Base-by-base conservation (phyloP, 1,284 basidiomycete species). In the Tetrapyrgos nigripes region DNA sequence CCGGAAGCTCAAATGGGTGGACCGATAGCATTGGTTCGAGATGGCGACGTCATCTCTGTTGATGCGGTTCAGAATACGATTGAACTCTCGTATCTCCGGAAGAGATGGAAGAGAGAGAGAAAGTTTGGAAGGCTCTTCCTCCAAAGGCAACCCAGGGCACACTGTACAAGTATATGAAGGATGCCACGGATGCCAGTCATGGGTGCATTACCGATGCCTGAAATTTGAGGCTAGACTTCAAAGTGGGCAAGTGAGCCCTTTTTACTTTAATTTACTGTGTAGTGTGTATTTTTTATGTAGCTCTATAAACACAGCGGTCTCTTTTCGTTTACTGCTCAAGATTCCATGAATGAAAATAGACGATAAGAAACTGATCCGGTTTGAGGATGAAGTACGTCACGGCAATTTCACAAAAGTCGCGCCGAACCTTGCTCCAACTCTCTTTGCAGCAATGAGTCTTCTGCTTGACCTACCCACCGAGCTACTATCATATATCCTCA, bases 1-100 rank as follows among this genome's bases (percentile, higher is more conserved):
- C 92, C 92, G 40, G 94, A 96, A 73, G 94, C 94, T 5, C 92
- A 93, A 68, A 87, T 89, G 28, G 95, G 95, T 37, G 95, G 95
- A 1, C 93, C 94, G 5, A 97, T 97, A 69, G 95, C 92, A 10
- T 84, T 97, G 23, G 91, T 97, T 4, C 74, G 85, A 62, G 94
- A 97, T 68, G 96, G 95, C 1, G 95, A 97, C 72, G 76, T 86
- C 56, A 93, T 96, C 67, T 85, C 87, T 40, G 91, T 96, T 59
- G 92, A 96, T 69, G 94, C 94, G 3, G 85, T 93, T 50, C 85
- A 86, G 65, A 97, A 97, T 75, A 88, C 86, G 44, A 86, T 97
- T 63, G 83, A 94, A 68, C 76, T 96, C 76, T 81, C 4, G 86
- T 97, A 26, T 73, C 87, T 1, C 80, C 83, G 2, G 86, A 87